Base-by-base conservation (phyloP, 257 asterid genomes). In the Schizonepeta tenuifolia region DNA sequence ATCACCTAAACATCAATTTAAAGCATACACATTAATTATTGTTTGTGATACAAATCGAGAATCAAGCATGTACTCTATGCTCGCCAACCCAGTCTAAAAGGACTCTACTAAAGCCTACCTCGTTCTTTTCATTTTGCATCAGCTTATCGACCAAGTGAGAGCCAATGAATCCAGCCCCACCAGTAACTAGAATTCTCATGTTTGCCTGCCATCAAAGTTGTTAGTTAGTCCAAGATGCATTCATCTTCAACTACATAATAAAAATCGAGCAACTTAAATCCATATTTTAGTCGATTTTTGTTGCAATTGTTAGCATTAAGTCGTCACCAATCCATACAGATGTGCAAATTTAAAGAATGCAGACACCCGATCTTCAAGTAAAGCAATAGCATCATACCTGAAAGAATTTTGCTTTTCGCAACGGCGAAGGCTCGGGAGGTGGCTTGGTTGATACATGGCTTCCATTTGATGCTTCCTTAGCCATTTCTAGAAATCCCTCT, bases 141-240 rank as follows among this genome's bases (percentile, higher is more conserved):
- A 95, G 87, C 67, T 73, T 90, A 83, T 95, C 99, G 49, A 95
- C 98, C 38, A 94, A 80, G 88, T 94, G 99, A 80, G 99, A 94
- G 63, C 98, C 98, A 64, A 94, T 94, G 86, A 94, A 94, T 82
- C 97, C 97, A 85, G 97, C 97, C 71, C 99, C 99, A 68, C 99
- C 99, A 54, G 99, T 91, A 46, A 95, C 87, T 79, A 95, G 82
- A 75, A 95, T 95, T 71, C 99, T 89, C 98, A 88, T 90, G 85
- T 91, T 95, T 26, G 97, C 98, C 99, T 91, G 87, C 38, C 1
- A 75, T 54, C 24, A 57, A 24, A 67, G 35, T 36, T 54, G 67
- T 26, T 3, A 12, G 73, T 69, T 64, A 68, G 46, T 43, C 67
- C 7, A 12, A 64, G 51, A 64, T 41, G 21, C 8, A 38, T 33